These are phyloP conservation scores for Lecanosticta acicola DNA, from an alignment of 2,329 filamentous ascomycete species.

Conservation along the genomic window DNA sequence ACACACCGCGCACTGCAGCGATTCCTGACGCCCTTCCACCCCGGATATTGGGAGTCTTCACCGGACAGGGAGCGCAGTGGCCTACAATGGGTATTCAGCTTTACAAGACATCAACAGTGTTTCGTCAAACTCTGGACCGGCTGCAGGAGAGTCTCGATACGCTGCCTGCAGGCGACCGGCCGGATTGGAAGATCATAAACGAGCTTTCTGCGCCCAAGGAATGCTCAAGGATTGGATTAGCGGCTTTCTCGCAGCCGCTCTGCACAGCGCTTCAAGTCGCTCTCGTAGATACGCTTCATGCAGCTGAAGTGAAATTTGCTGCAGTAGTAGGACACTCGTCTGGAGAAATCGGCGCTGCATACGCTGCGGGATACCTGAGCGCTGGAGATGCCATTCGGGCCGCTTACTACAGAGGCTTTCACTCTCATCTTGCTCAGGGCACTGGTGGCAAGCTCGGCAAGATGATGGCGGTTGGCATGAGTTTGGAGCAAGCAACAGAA, in stretches of 20 bases:
- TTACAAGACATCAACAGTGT: background rate
- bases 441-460: background rate
- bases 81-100: slow-evolving; percentile 13
- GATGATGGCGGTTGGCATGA: slow-evolving; percentile 3
- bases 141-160: background rate
- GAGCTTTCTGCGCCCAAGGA: slow-evolving; percentile 44
- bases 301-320: slow-evolving; percentile 20
- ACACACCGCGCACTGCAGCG: background rate
- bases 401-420: slow-evolving; percentile 25
- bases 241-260: slow-evolving; percentile 47
- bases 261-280: slow-evolving; percentile 53
- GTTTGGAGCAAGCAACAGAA: background rate
- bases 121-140: slow-evolving; percentile 5
- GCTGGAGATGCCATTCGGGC: slow-evolving; percentile 16
- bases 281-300: slow-evolving; percentile 38
- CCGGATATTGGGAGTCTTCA: slow-evolving; percentile 2
- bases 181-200: slow-evolving; percentile 26
- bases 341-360: slow-evolving; percentile 34
- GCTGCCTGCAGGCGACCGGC: slow-evolving; percentile 11
- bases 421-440: slow-evolving; percentile 5
- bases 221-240: slow-evolving; percentile 19
- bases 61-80: slow-evolving; percentile 17
- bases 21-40: background rate
- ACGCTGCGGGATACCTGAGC: slow-evolving; percentile 25
- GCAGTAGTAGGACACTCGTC: slow-evolving; percentile 32